These are phyloP conservation scores for Closterium sp. DNA, from an alignment of 139 green algal species.

Conservation along the genomic window DNA sequence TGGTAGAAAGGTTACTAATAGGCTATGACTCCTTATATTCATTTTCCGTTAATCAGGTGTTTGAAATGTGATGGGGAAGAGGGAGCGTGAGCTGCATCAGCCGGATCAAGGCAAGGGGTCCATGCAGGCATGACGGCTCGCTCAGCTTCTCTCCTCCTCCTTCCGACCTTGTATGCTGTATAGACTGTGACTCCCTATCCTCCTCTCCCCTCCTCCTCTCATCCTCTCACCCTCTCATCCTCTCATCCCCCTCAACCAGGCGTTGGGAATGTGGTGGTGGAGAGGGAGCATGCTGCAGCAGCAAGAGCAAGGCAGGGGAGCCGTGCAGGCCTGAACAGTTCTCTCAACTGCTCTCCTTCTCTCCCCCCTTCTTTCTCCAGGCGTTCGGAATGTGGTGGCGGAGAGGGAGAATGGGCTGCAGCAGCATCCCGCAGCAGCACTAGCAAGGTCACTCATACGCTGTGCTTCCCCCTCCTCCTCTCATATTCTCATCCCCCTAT, in stretches of 20 bases:
- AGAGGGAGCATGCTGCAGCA: conserved; percentile 54
- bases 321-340: no score
- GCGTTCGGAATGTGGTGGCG: conserved; percentile 62
- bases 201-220: no score
- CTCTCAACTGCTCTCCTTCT: not conserved
- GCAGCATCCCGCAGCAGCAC: conserved; percentile 72
- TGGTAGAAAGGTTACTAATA: no score
- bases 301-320: conserved; percentile 50
- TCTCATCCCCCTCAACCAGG: not conserved
- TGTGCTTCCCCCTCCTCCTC: no score
- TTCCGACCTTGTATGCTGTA: not conserved
- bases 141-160: not conserved
- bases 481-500: not conserved
- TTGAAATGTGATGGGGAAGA: conserved; percentile 68
- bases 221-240: not conserved
- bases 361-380: not conserved
- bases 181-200: no score
- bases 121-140: not conserved
- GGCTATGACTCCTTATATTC: no score
- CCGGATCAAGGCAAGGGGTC: conserved; percentile 51
- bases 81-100: conserved; percentile 38
- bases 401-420: conserved; percentile 57
- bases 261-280: conserved; percentile 65
- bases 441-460: no score
- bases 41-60: no score